phyloP scores from a whole-genome alignment of 2,329 filamentous ascomycete species.

The Plenodomus biglobosus region DNA sequence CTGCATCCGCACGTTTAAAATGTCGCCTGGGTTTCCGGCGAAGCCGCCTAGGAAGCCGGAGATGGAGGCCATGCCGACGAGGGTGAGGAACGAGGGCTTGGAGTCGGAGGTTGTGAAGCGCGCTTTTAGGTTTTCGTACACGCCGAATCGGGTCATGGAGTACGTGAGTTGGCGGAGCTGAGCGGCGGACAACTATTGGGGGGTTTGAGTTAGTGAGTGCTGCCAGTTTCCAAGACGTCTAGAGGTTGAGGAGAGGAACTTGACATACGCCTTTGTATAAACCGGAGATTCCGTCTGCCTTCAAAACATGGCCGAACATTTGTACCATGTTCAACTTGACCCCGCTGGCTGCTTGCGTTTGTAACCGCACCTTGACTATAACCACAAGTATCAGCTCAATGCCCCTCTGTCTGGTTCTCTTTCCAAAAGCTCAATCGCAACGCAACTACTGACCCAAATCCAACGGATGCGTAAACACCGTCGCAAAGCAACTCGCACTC shows the following conservation, averaged over 20 bases:
- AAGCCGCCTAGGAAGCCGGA: slow-evolving; percentile 89
- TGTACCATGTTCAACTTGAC: slow-evolving; percentile 75
- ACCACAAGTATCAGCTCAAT: slow-evolving; percentile 33
- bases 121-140: slow-evolving; percentile 91
- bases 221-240: not conserved
- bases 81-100: slow-evolving; percentile 69
- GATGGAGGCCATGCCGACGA: slow-evolving; percentile 77
- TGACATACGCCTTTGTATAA: slow-evolving; percentile 76
- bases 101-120: slow-evolving; percentile 57
- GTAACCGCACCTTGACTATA: slow-evolving; percentile 68
- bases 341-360: slow-evolving; percentile 72
- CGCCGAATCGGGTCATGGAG: slow-evolving; percentile 91
- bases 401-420: no score
- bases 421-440: not conserved
- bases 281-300: slow-evolving; percentile 72
- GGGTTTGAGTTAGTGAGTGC: slow-evolving; percentile 1
- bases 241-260: not conserved
- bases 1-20: slow-evolving; percentile 98
- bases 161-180: slow-evolving; percentile 91
- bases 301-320: slow-evolving; percentile 81
- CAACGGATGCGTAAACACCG: slow-evolving; percentile 87
- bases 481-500: slow-evolving; percentile 88
- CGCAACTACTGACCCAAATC: slow-evolving; percentile 71
- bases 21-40: slow-evolving; percentile 91
- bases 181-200: slow-evolving; percentile 78